Conservation (phyloP, 805 yeast species). For the Yarrowia hollandica region DNA sequence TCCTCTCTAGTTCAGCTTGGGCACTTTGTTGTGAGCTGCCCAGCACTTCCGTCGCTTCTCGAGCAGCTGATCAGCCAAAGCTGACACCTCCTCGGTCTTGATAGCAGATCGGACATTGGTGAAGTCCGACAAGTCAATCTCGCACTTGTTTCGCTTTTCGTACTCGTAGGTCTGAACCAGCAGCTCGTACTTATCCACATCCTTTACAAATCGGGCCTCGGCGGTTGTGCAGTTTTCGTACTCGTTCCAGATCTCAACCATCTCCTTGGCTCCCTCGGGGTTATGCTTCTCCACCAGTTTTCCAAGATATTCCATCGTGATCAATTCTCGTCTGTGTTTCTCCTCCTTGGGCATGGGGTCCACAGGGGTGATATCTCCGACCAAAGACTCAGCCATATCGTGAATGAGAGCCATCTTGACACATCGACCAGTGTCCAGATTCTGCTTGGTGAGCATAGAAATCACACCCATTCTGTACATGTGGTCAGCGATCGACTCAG, state of each 20-base stretch:
- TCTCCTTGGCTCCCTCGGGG: slow-evolving; percentile 59
- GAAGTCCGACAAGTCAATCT: slow-evolving; percentile 66
- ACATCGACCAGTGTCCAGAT: slow-evolving; percentile 52
- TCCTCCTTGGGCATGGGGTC: slow-evolving; percentile 73
- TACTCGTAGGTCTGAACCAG: slow-evolving; percentile 59
- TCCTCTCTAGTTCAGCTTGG: neutral
- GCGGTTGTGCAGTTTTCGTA: slow-evolving; percentile 79
- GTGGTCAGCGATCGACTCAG: slow-evolving; percentile 83
- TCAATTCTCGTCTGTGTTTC: slow-evolving; percentile 78
- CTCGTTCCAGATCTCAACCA: slow-evolving; percentile 77
- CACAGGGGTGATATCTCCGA: slow-evolving; percentile 91
- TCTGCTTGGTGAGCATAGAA: slow-evolving; percentile 58
- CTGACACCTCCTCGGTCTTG: slow-evolving; percentile 68
- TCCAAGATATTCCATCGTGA: slow-evolving; percentile 66
- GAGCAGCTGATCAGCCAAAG: slow-evolving; percentile 63
- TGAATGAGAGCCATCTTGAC: slow-evolving; percentile 85
- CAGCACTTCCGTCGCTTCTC: slow-evolving; percentile 13
- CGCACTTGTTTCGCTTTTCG: slow-evolving; percentile 62
- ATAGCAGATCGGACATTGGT: slow-evolving; percentile 60
- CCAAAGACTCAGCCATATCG: slow-evolving; percentile 91
- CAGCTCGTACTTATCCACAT: slow-evolving; percentile 87
- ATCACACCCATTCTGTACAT: slow-evolving; percentile 93
- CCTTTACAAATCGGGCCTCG: slow-evolving; percentile 90
- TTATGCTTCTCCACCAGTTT: slow-evolving; percentile 66
- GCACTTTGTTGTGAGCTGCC: slow-evolving; percentile 11